Conservation (phyloP, 2,329 filamentous ascomycete species). For the Fusarium pseudocircinatum region DNA sequence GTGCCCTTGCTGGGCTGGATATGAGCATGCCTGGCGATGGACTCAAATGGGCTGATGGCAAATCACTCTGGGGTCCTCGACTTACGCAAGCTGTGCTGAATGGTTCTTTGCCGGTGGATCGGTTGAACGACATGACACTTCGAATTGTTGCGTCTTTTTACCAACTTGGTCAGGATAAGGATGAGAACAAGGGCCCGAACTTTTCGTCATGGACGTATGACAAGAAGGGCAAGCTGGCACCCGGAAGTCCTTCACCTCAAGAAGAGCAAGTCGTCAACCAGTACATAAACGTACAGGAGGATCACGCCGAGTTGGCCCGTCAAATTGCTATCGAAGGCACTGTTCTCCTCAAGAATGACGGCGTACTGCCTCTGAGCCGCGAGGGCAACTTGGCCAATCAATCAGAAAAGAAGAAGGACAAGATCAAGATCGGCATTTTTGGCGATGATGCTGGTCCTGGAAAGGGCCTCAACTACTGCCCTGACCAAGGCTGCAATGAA, state of each 20-base stretch:
- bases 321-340: slow-evolving; percentile 67
- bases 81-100: slow-evolving; percentile 83
- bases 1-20: slow-evolving; percentile 70
- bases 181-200: slow-evolving; percentile 79
- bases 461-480: slow-evolving; percentile 72
- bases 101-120: slow-evolving; percentile 79
- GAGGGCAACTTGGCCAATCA: slow-evolving; percentile 42
- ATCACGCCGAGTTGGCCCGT: slow-evolving; percentile 61
- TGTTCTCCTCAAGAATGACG: slow-evolving; percentile 69
- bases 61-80: slow-evolving; percentile 83
- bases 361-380: slow-evolving; percentile 59
- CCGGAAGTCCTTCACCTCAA: slow-evolving; percentile 58
- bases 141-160: slow-evolving; percentile 92
- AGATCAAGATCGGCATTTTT: slow-evolving; percentile 58
- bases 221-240: slow-evolving; percentile 62
- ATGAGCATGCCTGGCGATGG: slow-evolving; percentile 78
- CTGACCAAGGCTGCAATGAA: slow-evolving; percentile 73
- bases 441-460: slow-evolving; percentile 62
- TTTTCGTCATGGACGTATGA: slow-evolving; percentile 79
- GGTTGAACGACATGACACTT: slow-evolving; percentile 88
- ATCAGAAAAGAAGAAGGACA: slow-evolving; percentile 48
- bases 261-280: slow-evolving; percentile 67
- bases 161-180: slow-evolving; percentile 78
- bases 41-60: slow-evolving; percentile 71
- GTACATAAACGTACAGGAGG: slow-evolving; percentile 69